phyloP scores from a whole-genome alignment of 2,329 filamentous ascomycete genomes.

The Botryotinia narcissicola region DNA sequence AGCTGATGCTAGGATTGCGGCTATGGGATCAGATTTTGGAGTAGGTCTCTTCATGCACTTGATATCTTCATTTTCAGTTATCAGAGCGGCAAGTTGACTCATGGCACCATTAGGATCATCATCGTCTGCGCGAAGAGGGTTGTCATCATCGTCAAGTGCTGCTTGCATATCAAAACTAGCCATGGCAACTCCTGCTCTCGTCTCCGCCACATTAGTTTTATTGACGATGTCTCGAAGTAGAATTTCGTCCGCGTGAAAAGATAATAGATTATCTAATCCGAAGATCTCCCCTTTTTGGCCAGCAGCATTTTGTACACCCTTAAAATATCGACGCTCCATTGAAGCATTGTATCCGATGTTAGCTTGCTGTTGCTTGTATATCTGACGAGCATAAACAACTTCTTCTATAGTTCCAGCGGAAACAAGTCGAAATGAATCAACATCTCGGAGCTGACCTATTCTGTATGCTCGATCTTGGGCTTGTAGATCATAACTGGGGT shows the following conservation, averaged over 20 bases:
- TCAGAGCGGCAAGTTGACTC: slow-evolving; percentile 66
- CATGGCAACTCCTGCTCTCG: slow-evolving; percentile 77
- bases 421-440: slow-evolving; percentile 91
- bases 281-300: slow-evolving; percentile 91
- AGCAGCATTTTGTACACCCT: slow-evolving; percentile 81
- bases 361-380: slow-evolving; percentile 98
- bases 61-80: slow-evolving; percentile 47
- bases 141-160: slow-evolving; percentile 53
- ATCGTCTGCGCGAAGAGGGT: slow-evolving; percentile 42
- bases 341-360: slow-evolving; percentile 96
- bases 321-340: slow-evolving; percentile 90
- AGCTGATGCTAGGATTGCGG: slow-evolving; percentile 82
- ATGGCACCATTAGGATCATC: slow-evolving; percentile 61
- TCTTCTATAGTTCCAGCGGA: slow-evolving; percentile 93
- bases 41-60: slow-evolving; percentile 42
- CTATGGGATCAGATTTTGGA: slow-evolving; percentile 66
- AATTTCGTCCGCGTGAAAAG: slow-evolving; percentile 74
- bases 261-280: slow-evolving; percentile 81
- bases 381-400: slow-evolving; percentile 93
- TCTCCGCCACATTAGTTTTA: slow-evolving; percentile 96
- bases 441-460: slow-evolving; percentile 88
- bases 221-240: slow-evolving; percentile 94
- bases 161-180: slow-evolving; percentile 71
- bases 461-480: slow-evolving; percentile 95
- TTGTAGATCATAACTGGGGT: slow-evolving; percentile 89